Evolutionary conservation across 257 asterid genomes (phyloP), one percentile per base, ranked within the genome.

Genomic region (Nicotiana knightiana): DNA sequence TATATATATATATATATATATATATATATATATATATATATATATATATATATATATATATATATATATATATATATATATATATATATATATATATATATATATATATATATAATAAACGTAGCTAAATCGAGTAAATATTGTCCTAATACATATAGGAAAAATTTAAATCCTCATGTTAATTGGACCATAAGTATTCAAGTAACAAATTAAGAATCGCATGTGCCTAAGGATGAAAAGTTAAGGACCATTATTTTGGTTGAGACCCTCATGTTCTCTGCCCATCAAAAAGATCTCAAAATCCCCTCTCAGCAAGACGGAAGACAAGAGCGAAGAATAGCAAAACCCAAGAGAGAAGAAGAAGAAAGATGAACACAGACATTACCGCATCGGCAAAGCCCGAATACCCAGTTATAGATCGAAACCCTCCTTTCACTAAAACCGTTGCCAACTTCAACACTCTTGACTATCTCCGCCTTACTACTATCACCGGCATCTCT

Each of bases 341-440:
- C 64, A 6, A 58, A 58, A 18, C 4, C 28, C 51, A 43, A 43
- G 51, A 53, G 58, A 3, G 58, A 13, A 53, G 58, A 53, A 53
- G 58, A 15, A 43, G 1, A 35, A 89, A 77, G 43, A 93, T 95
- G 98, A 93, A 93, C 78, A 91, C 97, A 18, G 97, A 93, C 80
- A 95, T 93, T 2, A 93, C 98, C 26, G 97, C 98, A 71, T 93
- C 95, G 37, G 90, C 79, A 83, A 93, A 93, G 89, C 98, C 97
- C 17, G 95, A 91, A 80, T 93, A 93, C 73, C 97, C 97, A 62
- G 97, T 95, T 5, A 64, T 93, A 61, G 98, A 95, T 93, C 98
- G 98, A 79, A 95, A 93, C 76, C 97, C 97, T 1, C 97, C 97
- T 0, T 95, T 95, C 81, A 93, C 97, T 1, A 95, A 92, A 91